Percentiles rank a stretch among this genome's conserved stretches.
These are phyloP conservation scores for Rhodofomes roseus DNA, from an alignment of 1,284 basidiomycete genomes.

Conservation along the genomic window DNA sequence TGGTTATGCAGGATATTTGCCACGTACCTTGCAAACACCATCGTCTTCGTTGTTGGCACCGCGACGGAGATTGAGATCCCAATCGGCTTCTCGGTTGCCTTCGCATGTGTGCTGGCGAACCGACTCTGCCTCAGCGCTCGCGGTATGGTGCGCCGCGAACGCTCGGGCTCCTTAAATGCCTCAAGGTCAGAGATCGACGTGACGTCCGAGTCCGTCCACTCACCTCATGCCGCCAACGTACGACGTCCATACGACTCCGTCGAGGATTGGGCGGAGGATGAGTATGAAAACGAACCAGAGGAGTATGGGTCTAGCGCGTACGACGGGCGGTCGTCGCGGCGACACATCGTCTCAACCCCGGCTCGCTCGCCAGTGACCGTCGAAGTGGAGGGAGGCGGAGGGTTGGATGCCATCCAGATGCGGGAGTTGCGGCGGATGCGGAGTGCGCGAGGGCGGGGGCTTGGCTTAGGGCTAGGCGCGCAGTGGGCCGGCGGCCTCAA, in stretches of 20 bases:
- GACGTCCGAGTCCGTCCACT: neutral
- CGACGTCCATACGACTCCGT: neutral
- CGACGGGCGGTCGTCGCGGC: constrained; percentile 7
- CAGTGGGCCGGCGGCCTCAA: neutral
- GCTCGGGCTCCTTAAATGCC: neutral
- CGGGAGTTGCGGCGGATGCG: constrained; percentile 36
- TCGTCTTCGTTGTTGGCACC: constrained; percentile 45
- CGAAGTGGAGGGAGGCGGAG: constrained; percentile 9
- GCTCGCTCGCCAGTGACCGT: neutral
- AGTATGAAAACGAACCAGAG: neutral
- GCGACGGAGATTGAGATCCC: constrained; percentile 45
- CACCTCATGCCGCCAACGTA: neutral
- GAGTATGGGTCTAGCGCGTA: neutral
- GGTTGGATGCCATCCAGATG: constrained; percentile 38
- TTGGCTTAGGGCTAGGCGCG: neutral
- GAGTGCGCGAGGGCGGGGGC: constrained; percentile 7
- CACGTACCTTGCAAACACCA: constrained; percentile 48
- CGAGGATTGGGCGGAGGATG: neutral
- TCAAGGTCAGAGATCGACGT: neutral
- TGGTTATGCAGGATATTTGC: constrained; percentile 42
- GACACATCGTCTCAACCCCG: constrained; percentile 3
- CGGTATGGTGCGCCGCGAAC: constrained; percentile 29
- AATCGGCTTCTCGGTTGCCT: constrained; percentile 51
- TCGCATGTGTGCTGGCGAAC: constrained; percentile 54
- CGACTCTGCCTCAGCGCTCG: constrained; percentile 54